A percentile compares a stretch with the other conserved stretches of the same genome.
Evolutionary conservation across 768 basidiomycete genomes (phyloP).

Genomic region (Floccularia luteovirens): DNA sequence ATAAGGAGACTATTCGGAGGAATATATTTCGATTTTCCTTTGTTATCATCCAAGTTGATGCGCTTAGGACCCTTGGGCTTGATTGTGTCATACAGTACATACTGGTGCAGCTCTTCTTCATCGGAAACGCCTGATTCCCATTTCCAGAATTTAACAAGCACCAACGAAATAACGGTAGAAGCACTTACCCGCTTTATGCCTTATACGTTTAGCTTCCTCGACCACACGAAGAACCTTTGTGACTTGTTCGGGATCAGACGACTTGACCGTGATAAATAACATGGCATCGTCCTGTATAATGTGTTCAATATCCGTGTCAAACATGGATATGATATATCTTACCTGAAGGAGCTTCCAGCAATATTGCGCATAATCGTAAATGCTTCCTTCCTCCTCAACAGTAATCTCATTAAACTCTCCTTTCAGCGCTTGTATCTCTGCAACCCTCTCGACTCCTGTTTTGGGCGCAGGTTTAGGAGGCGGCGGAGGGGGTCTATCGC

Average conservation of each 20-base stretch:
- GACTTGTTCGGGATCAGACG: slow-evolving; percentile 54
- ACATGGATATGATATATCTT: slow-evolving; percentile 8
- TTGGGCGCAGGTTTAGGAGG: slow-evolving; percentile 61
- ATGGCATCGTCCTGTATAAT: slow-evolving; percentile 62
- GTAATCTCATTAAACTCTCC: slow-evolving; percentile 74
- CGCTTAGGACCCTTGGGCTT: slow-evolving; percentile 48
- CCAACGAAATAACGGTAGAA: not conserved
- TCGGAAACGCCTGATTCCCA: slow-evolving; percentile 43
- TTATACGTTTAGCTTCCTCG: slow-evolving; percentile 70
- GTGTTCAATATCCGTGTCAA: not conserved
- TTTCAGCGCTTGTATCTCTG: slow-evolving; percentile 58
- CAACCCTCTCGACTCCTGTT: slow-evolving; percentile 60
- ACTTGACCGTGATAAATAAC: slow-evolving; percentile 70
- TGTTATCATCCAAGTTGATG: slow-evolving; percentile 63
- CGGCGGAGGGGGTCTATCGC: slow-evolving; percentile 29
- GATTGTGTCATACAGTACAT: slow-evolving; percentile 62
- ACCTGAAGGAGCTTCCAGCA: slow-evolving; percentile 60
- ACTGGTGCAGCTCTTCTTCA: slow-evolving; percentile 63
- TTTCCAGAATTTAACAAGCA: slow-evolving; percentile 1
- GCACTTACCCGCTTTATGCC: slow-evolving; percentile 61
- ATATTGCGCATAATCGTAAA: slow-evolving; percentile 64
- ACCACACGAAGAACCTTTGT: slow-evolving; percentile 77
- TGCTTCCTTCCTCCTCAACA: slow-evolving; percentile 55
- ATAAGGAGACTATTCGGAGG: slow-evolving; percentile 65
- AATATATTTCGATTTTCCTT: slow-evolving; percentile 40